These are phyloP conservation scores for Claviceps sp. DNA, from an alignment of 2,329 filamentous ascomycete species.

Conservation along the genomic window DNA sequence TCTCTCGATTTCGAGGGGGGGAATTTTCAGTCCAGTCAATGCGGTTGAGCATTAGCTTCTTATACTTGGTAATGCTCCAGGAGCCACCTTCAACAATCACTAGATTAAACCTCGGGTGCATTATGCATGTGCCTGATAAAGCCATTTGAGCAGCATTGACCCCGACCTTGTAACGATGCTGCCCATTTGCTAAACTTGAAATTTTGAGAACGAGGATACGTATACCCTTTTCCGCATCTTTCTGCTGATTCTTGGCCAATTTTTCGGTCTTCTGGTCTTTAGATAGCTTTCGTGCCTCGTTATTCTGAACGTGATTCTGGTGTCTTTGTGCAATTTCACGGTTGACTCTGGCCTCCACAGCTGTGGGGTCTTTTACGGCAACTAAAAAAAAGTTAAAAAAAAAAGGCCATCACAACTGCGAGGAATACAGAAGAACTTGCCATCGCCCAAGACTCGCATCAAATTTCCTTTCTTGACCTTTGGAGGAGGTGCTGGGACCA, in stretches of 20 bases:
- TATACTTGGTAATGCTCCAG: conserved; percentile 72
- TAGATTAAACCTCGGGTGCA: conserved; percentile 79
- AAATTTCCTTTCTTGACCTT: conserved; percentile 97
- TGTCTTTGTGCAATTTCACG: conserved; percentile 81
- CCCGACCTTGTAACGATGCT: conserved; percentile 85
- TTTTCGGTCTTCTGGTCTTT: conserved; percentile 84
- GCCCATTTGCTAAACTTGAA: conserved; percentile 75
- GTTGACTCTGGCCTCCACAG: conserved; percentile 89
- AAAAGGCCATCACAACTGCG: background rate
- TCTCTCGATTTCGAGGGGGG: conserved; percentile 48
- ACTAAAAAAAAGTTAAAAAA: conserved; percentile 12
- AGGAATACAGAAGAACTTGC: conserved; percentile 27
- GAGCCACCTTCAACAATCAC: conserved; percentile 85
- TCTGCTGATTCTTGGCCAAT: conserved; percentile 66
- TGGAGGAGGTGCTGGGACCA: conserved; percentile 79
- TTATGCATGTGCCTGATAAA: conserved; percentile 79
- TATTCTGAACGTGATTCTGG: conserved; percentile 61
- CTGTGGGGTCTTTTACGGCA: conserved; percentile 87
- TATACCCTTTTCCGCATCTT: conserved; percentile 77
- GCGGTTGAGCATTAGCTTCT: conserved; percentile 84
- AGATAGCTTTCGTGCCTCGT: conserved; percentile 75
- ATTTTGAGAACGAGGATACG: conserved; percentile 82
- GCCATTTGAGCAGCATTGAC: conserved; percentile 83
- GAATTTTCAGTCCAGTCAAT: conserved; percentile 92
- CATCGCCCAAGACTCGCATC: conserved; percentile 88